A percentile compares a stretch with the other conserved stretches of the same genome.
Evolutionary conservation across 192 early-diverging fungal species (phyloP).

Genomic region (Coemansia sp.): DNA sequence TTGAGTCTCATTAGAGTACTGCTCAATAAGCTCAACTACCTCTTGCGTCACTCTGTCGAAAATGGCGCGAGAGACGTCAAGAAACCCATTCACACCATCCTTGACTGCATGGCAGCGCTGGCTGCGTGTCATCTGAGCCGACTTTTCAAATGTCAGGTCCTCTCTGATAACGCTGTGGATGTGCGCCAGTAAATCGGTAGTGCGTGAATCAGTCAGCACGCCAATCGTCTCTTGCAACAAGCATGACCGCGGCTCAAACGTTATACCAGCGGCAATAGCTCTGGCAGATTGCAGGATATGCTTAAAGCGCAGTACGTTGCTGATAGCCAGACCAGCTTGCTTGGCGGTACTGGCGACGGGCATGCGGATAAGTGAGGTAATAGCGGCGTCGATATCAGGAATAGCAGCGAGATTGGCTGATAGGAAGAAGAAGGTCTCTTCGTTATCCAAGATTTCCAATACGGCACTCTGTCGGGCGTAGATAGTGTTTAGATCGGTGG

Average conservation of each 20-base stretch:
- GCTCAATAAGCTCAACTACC: conserved; percentile 41
- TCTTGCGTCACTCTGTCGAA: conserved; percentile 48
- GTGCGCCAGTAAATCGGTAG: conserved; percentile 37
- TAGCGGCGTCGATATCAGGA: conserved; percentile 59
- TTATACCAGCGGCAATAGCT: conserved; percentile 42
- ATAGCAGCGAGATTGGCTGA: conserved; percentile 48
- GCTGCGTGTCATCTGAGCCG: conserved; percentile 70
- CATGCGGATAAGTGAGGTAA: conserved; percentile 54
- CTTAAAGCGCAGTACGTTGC: conserved; percentile 67
- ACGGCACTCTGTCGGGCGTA: conserved; percentile 33
- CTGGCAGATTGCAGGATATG: conserved; percentile 60
- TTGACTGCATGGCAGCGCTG: conserved; percentile 88
- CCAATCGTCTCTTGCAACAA: conserved; percentile 52
- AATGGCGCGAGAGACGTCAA: conserved; percentile 67
- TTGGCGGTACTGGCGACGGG: conserved; percentile 55
- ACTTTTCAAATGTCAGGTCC: conserved; percentile 70
- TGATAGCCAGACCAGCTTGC: conserved; percentile 64
- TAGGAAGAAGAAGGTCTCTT: conserved; percentile 56
- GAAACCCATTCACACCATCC: conserved; percentile 76
- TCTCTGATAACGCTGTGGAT: conserved; percentile 70
- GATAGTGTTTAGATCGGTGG: conserved; percentile 39
- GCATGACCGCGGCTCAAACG: conserved; percentile 21
- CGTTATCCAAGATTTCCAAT: conserved; percentile 41
- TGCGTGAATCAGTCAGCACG: conserved; percentile 47
- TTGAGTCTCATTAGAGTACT: conserved; percentile 54